Percentiles rank a stretch among this genome's conserved stretches.
Conservation (phyloP, 116 monocot species). For the Phalaenopsis hybrid region DNA sequence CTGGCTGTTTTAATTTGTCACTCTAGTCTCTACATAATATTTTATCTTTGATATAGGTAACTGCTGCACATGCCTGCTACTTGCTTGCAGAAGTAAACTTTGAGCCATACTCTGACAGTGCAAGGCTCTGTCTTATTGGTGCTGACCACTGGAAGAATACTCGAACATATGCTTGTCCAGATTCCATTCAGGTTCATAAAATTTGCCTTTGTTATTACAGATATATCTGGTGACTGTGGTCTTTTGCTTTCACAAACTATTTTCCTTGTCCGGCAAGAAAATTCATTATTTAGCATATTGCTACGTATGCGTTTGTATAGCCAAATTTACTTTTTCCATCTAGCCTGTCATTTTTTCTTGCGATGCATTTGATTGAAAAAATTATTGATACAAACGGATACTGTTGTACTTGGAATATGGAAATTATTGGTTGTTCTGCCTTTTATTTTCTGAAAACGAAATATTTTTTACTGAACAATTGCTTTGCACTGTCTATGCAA, state of each 20-base stretch:
- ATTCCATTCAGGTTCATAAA: constrained; percentile 78
- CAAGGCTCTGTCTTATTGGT: constrained; percentile 90
- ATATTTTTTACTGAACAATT: neutral
- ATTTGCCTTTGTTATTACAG: neutral
- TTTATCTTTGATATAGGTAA: constrained; percentile 40
- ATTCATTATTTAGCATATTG: neutral
- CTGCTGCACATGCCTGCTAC: constrained; percentile 91
- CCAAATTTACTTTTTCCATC: neutral
- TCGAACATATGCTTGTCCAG: constrained; percentile 86
- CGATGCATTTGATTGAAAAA: neutral
- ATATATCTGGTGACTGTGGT: neutral
- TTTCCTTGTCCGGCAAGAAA: neutral
- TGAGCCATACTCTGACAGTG: constrained; percentile 74
- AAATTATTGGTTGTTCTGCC: neutral
- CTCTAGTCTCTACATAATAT: neutral
- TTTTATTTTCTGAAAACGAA: neutral
- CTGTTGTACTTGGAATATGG: neutral
- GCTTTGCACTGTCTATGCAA: neutral
- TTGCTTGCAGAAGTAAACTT: constrained; percentile 87
- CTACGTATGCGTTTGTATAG: neutral
- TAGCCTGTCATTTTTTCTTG: neutral
- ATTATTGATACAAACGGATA: neutral
- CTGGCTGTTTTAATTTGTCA: neutral
- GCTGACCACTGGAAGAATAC: constrained; percentile 91
- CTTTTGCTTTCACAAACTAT: neutral